phyloP scores from a whole-genome alignment of 768 basidiomycete genomes.

The Flagelloscypha sp. region DNA sequence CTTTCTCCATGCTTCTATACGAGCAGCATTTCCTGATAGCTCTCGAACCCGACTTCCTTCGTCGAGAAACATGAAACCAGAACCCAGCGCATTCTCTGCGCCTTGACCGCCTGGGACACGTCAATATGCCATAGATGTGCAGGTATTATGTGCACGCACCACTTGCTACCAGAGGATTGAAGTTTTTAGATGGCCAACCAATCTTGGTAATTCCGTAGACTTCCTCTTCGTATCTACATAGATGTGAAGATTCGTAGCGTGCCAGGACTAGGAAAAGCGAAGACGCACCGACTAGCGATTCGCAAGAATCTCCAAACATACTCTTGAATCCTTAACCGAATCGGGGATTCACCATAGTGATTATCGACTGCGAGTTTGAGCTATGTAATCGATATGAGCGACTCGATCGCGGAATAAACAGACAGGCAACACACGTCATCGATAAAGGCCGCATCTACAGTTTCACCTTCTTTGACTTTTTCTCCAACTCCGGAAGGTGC shows the following conservation, averaged over 20 bases:
- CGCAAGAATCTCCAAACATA: conserved; percentile 84
- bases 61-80: conserved; percentile 73
- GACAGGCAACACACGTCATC: too few species aligned
- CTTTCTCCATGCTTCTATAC: conserved; percentile 90
- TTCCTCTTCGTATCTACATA: conserved; percentile 95
- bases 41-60: conserved; percentile 62
- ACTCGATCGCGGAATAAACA: too few species aligned
- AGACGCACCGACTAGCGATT: conserved; percentile 75
- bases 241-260: too few species aligned
- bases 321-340: conserved; percentile 84
- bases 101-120: too few species aligned
- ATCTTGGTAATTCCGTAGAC: conserved; percentile 62
- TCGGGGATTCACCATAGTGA: conserved; percentile 84
- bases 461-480: too few species aligned
- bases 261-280: too few species aligned
- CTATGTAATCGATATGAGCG: conserved; percentile 41
- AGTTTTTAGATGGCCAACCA: conserved; percentile 57
- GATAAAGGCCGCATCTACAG: too few species aligned
- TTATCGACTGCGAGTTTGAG: conserved; percentile 80
- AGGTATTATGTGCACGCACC: too few species aligned
- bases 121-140: too few species aligned
- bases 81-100: too few species aligned
- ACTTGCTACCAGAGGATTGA: conserved; percentile 40
- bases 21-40: conserved; percentile 62
- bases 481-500: too few species aligned